Base-by-base conservation (phyloP, 768 basidiomycete species). In the Russula abietina region DNA sequence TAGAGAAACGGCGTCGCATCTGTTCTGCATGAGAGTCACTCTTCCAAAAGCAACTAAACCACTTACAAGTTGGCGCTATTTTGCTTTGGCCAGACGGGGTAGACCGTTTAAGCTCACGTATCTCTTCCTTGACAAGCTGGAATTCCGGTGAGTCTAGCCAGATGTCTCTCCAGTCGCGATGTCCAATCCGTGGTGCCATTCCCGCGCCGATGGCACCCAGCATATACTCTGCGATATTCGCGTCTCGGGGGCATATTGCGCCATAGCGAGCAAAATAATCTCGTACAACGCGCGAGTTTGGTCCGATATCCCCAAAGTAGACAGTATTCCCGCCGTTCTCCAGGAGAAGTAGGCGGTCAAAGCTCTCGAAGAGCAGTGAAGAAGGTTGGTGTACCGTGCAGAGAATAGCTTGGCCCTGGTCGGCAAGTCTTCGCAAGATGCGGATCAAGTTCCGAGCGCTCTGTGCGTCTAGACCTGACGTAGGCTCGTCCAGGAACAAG, bases 371-470 rank as follows among this genome's bases (percentile, higher is more conserved):
- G 2, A 96, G 77, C 22, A 92, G 79, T 3, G 90, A 84, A 3
- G 90, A 91, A 3, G 92, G 92, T 67, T 93, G 92, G 65, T 93
- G 91, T 67, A 94, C 92, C 4, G 90, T 95, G 74, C 91, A 93
- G 16, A 95, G 80, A 68, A 94, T 94, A 48, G 91, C 89, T 69
- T 93, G 91, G 12, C 93, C 93, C 67, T 86, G 84, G 67, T 89
- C 84, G 11, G 91, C 90, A 46, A 94, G 83, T 70, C 92, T 91
- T 12, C 87, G 78, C 51, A 93, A 72, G 82, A 94, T 89, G 45
- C 88, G 85, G 30, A 91, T 82, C 33, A 93, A 75, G 69, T 88
- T 87, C 88, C 88, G 91, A 3, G 91, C 90, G 58, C 85, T 87
- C 70, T 83, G 82, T 43, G 78, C 78, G 67, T 85, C 84, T 59